Evolutionary conservation across 2,329 filamentous ascomycete genomes (phyloP), one percentile per base, ranked within the genome.

Genomic region (Ceratocystis ficicola): DNA sequence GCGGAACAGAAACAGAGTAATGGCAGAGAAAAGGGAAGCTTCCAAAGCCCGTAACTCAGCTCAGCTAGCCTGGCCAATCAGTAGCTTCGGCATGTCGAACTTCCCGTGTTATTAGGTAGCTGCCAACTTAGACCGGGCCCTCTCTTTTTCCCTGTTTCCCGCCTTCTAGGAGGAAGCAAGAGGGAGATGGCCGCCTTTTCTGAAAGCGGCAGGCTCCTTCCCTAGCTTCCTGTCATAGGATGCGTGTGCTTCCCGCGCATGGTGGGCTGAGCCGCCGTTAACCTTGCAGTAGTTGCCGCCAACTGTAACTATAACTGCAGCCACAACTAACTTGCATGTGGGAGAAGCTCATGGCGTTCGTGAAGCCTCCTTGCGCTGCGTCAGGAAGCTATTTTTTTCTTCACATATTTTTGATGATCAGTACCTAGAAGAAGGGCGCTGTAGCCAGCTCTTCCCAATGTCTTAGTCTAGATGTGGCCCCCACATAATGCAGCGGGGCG

Each of bases 1-100:
- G 52, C 52, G 52, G 52, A 17, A 32, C 52, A 32, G 17, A 57
- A 30, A 25, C 52, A 28, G 6, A 28, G 22, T 15, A 57, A 57
- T 52, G 4, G 48, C n/a, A 52, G 36, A 41, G 36, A 52, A 30
- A 28, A 57, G 52, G 52, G 52, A 57, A 57, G 52, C 52, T 57
- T 12, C 52, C 52, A 57, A 15, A 25, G 20, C 8, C 28, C n/a
- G 52, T n/a, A 20, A 28, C 52, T 57, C 12, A 57, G 52, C 52
- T 57, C 52, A 55, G 50, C 50, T 32, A 55, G 50, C 50, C 17
- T 12, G 28, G 52, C 52, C 52, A 57, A 57, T 57, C 52, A 57
- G 12, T 30, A 28, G 28, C 28, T 28, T 57, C 52, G 52, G 28
- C 52, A 28, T 57, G n/a, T 57, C 25, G n/a, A 41, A 57, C 22